Conservation (phyloP, 169 alveolate species). For the Perkinsus olseni region DNA sequence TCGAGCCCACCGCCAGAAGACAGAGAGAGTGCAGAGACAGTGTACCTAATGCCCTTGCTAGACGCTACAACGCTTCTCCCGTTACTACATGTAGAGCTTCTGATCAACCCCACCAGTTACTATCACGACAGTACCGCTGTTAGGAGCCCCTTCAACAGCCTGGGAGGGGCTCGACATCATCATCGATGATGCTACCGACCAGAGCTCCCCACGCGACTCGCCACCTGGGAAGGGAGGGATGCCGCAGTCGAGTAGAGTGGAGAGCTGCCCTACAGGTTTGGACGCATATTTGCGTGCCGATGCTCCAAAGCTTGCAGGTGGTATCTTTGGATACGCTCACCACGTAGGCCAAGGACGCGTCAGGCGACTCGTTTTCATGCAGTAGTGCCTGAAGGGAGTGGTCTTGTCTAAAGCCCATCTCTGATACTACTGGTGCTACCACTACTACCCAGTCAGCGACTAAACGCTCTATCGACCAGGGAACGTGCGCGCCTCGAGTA, state of each 20-base stretch:
- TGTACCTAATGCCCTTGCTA: not conserved
- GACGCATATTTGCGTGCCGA: conserved; percentile 27
- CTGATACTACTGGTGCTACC: no score
- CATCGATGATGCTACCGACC: not conserved
- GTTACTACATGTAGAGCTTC: not conserved
- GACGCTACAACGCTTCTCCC: no score
- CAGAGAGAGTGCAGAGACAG: not conserved
- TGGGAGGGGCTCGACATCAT: no score
- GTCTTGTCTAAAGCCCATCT: conserved; percentile 9
- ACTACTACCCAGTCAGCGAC: no score
- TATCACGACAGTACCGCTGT: conserved; percentile 6
- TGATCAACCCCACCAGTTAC: not conserved
- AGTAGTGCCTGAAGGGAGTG: conserved; percentile 19
- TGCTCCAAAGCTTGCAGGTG: conserved; percentile 27
- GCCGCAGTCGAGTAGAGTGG: not conserved
- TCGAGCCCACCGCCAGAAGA: not conserved
- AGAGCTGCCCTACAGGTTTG: conserved; percentile 22
- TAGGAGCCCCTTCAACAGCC: not conserved
- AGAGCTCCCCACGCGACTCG: not conserved
- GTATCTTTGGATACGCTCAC: conserved; percentile 27
- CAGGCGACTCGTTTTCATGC: not conserved
- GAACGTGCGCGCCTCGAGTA: no score
- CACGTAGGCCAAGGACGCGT: conserved; percentile 19
- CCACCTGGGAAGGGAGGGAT: not conserved
- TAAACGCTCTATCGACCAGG: no score